Evolutionary conservation across 208 protist genomes (phyloP).

Genomic region (Tritrichomonas musculus): DNA sequence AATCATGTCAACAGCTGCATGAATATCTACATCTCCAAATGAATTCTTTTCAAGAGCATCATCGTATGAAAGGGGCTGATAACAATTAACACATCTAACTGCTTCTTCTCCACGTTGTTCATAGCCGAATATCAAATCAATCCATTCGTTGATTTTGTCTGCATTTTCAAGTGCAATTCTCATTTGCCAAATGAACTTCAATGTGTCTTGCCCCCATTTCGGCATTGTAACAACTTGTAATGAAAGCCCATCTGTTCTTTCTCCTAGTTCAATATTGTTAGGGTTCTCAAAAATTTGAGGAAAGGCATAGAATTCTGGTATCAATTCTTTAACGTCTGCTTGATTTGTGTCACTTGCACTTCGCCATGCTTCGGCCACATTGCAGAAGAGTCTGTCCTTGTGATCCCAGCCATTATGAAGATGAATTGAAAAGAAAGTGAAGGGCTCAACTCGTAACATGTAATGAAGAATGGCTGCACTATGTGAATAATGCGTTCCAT

Average conservation of each 20-base stretch:
- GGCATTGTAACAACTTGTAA: neutral
- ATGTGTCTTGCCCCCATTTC: neutral
- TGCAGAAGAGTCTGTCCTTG: neutral
- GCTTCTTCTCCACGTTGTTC: neutral
- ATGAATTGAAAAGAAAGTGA: neutral
- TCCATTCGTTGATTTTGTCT: conserved; percentile 33
- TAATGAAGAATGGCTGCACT: neutral
- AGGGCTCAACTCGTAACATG: neutral
- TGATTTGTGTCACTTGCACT: neutral
- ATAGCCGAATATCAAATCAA: conserved; percentile 21
- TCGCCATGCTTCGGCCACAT: neutral
- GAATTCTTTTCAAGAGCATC: neutral
- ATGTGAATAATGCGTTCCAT: conserved; percentile 21
- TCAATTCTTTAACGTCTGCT: neutral
- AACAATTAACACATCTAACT: neutral
- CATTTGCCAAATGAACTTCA: neutral
- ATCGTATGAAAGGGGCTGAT: neutral
- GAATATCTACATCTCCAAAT: neutral
- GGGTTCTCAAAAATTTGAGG: neutral
- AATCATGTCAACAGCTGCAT: neutral
- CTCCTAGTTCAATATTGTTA: neutral
- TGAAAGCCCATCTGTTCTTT: neutral
- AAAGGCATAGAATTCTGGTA: conserved; percentile 7
- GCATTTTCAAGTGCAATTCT: neutral
- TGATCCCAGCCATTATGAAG: conserved; percentile 11